Evolutionary conservation across 176 grass and related monocot genomes (phyloP), one percentile per base, ranked within the genome.

Genomic region (Aegilops tauschii): DNA sequence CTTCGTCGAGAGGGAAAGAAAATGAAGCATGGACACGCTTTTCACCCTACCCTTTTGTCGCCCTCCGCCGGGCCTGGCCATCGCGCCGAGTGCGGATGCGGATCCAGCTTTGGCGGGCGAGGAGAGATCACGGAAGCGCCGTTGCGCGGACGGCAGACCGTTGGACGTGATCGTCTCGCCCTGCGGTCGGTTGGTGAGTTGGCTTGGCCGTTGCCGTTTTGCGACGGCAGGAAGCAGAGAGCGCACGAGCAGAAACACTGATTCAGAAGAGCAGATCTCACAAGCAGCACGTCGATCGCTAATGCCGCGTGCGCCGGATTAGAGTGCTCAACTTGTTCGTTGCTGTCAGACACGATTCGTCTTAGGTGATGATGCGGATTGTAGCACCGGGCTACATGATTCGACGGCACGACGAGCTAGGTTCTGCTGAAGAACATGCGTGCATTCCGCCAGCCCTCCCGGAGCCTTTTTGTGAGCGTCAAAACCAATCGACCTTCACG

Each of bases 121-220:
- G 20, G 20, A 1, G 80, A 86, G 65, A 83, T 71, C 73, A 84
- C 85, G 13, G 65, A 76, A 63, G 68, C 70, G 75, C 52, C 59
- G 68, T 52, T 79, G 63, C 75, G 49, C 42, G 30, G 77, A 37
- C 6, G 11, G 18, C 18, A 42, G 65, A 73, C 80, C 80, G 80
- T 86, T 86, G 83, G 49, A 78, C 39, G 72, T 10, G 64, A 28
- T 36, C 9, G 35, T 45, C 80, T 30, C 54, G 42, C 72, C 27
- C 75, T 83, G 49, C 25, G 2, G 39, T 81, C 25, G 2, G 39
- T 81, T 52, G 69, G 44, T 76, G 39, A 67, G 59, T 14, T 28
- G 17, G 76, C 86, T 78, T 79, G 83, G 86, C 79, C 84, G 79
- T 86, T 92, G 61, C 85, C 85, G 70, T 91, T 42, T 12, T n/a